These are phyloP conservation scores for Boletus barrowsii DNA, from an alignment of 768 basidiomycete species.

Conservation along the genomic window DNA sequence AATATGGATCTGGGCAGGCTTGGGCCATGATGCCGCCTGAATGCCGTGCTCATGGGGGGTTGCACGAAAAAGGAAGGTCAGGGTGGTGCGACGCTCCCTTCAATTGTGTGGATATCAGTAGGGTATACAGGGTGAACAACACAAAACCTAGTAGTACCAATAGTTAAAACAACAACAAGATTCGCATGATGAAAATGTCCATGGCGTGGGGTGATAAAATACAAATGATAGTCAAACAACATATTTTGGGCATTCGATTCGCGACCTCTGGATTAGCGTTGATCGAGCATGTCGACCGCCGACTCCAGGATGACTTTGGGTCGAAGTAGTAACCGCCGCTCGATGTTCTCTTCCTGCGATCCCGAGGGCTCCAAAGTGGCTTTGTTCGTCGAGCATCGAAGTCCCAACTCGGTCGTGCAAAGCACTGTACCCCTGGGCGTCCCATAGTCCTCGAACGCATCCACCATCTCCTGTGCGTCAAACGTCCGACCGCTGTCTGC, in stretches of 20 bases:
- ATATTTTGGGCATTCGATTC: not conserved
- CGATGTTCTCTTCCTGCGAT: slow-evolving; percentile 44
- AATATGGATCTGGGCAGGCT: slow-evolving; percentile 28
- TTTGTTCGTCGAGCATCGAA: slow-evolving; percentile 60
- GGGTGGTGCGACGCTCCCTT: too few species aligned
- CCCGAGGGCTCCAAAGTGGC: slow-evolving; percentile 16
- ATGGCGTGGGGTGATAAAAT: slow-evolving; percentile 6
- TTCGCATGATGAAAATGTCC: slow-evolving; percentile 15
- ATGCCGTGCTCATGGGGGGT: slow-evolving; percentile 15
- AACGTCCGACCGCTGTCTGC: slow-evolving; percentile 53
- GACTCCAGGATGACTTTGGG: slow-evolving; percentile 79
- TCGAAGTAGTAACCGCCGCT: slow-evolving; percentile 57
- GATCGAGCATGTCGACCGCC: slow-evolving; percentile 51
- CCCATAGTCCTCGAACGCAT: slow-evolving; percentile 62
- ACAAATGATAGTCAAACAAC: slow-evolving; percentile 10
- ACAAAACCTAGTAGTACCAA: slow-evolving; percentile 4
- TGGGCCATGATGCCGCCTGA: slow-evolving; percentile 15
- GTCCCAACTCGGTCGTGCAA: slow-evolving; percentile 69
- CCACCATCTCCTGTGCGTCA: slow-evolving; percentile 50
- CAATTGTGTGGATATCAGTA: too few species aligned
- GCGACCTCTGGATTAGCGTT: slow-evolving; percentile 17
- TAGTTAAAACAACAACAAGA: slow-evolving; percentile 6
- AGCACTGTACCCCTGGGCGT: slow-evolving; percentile 51
- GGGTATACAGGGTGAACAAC: not conserved
- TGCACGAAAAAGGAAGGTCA: not conserved